Evolutionary conservation across 2,329 filamentous ascomycete genomes (phyloP).

Genomic region (Colletotrichum karsti): DNA sequence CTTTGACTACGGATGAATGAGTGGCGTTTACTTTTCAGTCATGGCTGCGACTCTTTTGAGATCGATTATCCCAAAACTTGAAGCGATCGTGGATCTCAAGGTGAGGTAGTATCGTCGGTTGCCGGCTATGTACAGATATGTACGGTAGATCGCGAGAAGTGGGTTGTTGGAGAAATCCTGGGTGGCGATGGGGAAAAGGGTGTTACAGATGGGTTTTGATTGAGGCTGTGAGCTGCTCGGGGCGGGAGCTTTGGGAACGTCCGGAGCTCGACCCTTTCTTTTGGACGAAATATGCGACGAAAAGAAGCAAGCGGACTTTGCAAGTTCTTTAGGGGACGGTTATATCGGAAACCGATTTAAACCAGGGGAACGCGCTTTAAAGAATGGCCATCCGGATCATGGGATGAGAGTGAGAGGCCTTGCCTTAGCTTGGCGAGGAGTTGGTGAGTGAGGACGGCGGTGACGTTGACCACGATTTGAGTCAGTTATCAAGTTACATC

Average conservation of each 20-base stretch:
- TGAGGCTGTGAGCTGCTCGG: conserved; percentile 1
- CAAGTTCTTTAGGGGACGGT: background rate
- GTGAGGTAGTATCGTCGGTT: background rate
- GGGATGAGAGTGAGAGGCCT: background rate
- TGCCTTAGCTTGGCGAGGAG: background rate
- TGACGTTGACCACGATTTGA: conserved; percentile 1
- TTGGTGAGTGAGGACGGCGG: background rate
- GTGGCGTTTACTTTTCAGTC: conserved; percentile 8
- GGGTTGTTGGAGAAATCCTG: conserved; percentile 2
- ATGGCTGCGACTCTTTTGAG: background rate
- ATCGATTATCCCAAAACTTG: background rate
- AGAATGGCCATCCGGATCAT: background rate
- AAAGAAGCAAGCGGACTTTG: background rate
- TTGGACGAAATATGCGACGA: background rate
- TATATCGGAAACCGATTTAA: background rate
- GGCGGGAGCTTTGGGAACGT: background rate
- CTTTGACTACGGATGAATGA: background rate
- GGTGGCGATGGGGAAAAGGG: conserved; percentile 1
- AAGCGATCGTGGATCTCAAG: background rate
- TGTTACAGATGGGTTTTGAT: conserved; percentile 26
- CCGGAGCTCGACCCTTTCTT: background rate
- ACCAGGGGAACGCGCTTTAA: background rate
- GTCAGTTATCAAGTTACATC: conserved; percentile 7
- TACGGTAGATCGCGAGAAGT: background rate
- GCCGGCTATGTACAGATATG: background rate